Percentiles rank a stretch among this genome's conserved stretches.
Conservation (phyloP, 1,284 basidiomycete genomes). For the Phylloporus sp. region DNA sequence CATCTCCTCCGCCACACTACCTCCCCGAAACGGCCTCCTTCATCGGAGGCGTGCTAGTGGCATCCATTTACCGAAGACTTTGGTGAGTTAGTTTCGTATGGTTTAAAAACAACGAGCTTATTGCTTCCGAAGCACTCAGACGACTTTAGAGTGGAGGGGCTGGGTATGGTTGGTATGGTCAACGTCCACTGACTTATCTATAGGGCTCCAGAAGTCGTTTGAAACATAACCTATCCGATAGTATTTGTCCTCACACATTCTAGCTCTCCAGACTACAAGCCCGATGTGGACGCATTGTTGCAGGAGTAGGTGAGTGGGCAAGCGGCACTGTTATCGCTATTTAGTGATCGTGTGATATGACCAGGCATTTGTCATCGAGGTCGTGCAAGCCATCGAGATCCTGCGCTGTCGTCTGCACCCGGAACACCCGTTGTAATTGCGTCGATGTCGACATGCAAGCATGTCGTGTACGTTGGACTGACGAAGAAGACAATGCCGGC, state of each 20-base stretch:
- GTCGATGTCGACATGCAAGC: slow-evolving; percentile 50
- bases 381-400: slow-evolving; percentile 66
- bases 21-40: slow-evolving; percentile 47
- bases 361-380: slow-evolving; percentile 72
- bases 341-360: slow-evolving; percentile 1
- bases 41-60: slow-evolving; percentile 83
- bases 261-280: slow-evolving; percentile 82
- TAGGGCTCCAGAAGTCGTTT: slow-evolving; percentile 80
- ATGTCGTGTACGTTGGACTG: slow-evolving; percentile 75
- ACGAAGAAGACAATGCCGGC: no score
- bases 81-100: slow-evolving; percentile 51
- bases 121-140: slow-evolving; percentile 55
- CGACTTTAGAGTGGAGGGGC: slow-evolving; percentile 86
- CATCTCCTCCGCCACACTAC: slow-evolving; percentile 40
- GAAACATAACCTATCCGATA: slow-evolving; percentile 82
- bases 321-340: not conserved
- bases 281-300: slow-evolving; percentile 84
- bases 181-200: slow-evolving; percentile 89
- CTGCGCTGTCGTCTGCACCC: slow-evolving; percentile 13
- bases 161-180: slow-evolving; percentile 78
- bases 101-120: not conserved
- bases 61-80: slow-evolving; percentile 76
- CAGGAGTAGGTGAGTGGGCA: slow-evolving; percentile 73
- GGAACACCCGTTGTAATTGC: slow-evolving; percentile 29
- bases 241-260: no score